phyloP scores from a whole-genome alignment of 352 stramenopile species.

The Phytophthora cactorum region DNA sequence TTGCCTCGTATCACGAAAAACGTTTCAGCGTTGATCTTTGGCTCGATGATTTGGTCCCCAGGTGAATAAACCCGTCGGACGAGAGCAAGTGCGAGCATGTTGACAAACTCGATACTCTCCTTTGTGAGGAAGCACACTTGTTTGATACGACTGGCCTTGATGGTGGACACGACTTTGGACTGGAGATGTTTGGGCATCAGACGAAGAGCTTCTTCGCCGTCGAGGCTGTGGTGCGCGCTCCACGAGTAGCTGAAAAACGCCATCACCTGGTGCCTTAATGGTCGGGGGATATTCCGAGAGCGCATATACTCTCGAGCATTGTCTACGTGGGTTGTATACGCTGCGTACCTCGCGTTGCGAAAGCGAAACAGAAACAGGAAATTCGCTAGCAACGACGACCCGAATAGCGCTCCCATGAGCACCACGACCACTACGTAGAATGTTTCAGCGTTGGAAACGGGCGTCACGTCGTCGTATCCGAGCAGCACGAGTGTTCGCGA shows the following conservation, averaged over 20 bases:
- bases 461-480: conserved; percentile 75
- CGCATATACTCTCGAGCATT: conserved; percentile 79
- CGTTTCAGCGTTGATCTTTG: conserved; percentile 72
- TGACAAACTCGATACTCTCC: conserved; percentile 75
- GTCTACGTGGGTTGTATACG: conserved; percentile 63
- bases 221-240: conserved; percentile 59
- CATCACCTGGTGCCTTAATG: conserved; percentile 54
- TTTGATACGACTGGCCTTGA: conserved; percentile 70
- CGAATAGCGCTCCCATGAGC: conserved; percentile 58
- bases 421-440: conserved; percentile 55
- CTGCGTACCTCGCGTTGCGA: conserved; percentile 54
- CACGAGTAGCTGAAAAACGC: conserved; percentile 73
- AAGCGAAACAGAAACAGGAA: conserved; percentile 77
- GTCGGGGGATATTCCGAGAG: conserved; percentile 56
- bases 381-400: conserved; percentile 62
- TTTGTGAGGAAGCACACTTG: conserved; percentile 74
- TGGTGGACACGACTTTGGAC: conserved; percentile 60
- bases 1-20: conserved; percentile 76
- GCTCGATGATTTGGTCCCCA: conserved; percentile 66
- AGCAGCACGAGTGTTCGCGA: conserved; percentile 63
- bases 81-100: conserved; percentile 59
- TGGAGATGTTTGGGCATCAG: conserved; percentile 67
- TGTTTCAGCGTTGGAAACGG: conserved; percentile 58
- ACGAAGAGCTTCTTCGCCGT: conserved; percentile 62
- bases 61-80: conserved; percentile 62